phyloP scores from a whole-genome alignment of 2,329 filamentous ascomycete genomes.

The Monascus ruber region DNA sequence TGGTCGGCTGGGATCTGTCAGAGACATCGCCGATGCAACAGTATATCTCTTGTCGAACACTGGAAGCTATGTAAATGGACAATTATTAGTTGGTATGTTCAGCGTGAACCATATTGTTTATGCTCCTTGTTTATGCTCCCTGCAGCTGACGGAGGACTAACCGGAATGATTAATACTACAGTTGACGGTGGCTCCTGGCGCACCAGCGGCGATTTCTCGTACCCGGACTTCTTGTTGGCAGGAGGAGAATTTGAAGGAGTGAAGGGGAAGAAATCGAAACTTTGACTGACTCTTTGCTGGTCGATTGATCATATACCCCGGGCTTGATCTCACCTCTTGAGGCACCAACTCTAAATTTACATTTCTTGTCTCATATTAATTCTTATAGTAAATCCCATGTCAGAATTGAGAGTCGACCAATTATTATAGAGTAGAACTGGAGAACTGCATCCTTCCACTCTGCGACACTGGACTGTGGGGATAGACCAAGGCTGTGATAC shows the following conservation, averaged over 20 bases:
- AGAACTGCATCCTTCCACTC: too few relatives aligned
- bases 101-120: not conserved
- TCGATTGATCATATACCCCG: too few relatives aligned
- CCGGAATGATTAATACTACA: constrained; percentile 3
- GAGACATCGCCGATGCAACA: constrained; percentile 86
- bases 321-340: too few relatives aligned
- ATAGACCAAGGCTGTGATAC: too few relatives aligned
- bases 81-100: constrained; percentile 52
- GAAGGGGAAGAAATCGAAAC: constrained; percentile 47
- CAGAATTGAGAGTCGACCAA: too few relatives aligned
- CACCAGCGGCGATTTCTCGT: constrained; percentile 32
- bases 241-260: constrained; percentile 46
- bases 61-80: constrained; percentile 76
- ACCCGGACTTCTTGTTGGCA: constrained; percentile 49
- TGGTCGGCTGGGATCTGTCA: constrained; percentile 65
- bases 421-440: too few relatives aligned
- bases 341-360: too few relatives aligned
- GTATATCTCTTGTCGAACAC: constrained; percentile 80
- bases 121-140: not conserved
- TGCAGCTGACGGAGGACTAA: constrained; percentile 3
- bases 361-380: too few relatives aligned
- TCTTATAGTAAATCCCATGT: too few relatives aligned
- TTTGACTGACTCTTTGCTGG: constrained; percentile 19
- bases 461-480: too few relatives aligned
- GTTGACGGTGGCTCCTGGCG: constrained; percentile 34